Evolutionary conservation across 257 asterid genomes (phyloP).

Genomic region (Jaltomata sinuosa): DNA sequence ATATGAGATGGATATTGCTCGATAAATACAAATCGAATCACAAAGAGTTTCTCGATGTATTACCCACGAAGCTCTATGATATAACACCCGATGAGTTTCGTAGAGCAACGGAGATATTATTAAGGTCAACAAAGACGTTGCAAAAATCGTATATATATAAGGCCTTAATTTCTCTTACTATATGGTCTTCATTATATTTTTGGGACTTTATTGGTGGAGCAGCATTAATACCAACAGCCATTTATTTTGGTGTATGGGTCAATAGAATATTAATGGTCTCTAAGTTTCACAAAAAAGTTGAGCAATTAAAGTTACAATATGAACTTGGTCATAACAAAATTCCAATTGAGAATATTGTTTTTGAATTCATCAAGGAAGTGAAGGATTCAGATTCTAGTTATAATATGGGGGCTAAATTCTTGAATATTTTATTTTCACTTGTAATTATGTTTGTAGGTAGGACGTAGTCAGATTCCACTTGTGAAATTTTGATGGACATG

Average conservation of each 20-base stretch:
- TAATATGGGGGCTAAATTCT: too few relatives aligned
- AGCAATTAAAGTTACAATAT: background rate
- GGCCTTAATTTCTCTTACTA: background rate
- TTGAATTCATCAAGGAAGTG: too few relatives aligned
- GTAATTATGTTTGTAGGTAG: too few relatives aligned
- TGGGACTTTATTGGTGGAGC: background rate
- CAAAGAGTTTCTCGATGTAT: background rate
- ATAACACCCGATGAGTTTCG: background rate
- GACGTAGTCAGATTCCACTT: too few relatives aligned
- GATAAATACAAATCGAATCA: background rate
- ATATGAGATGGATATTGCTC: too few relatives aligned
- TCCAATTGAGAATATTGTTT: too few relatives aligned
- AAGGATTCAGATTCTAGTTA: too few relatives aligned
- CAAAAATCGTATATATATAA: background rate
- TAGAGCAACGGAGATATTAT: background rate
- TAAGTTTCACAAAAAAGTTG: background rate
- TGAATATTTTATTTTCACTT: too few relatives aligned
- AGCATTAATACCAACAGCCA: background rate
- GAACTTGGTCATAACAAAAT: too few relatives aligned
- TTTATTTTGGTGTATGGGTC: background rate
- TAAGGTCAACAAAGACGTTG: background rate
- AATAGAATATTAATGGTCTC: background rate
- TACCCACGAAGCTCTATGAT: background rate
- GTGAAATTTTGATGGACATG: too few relatives aligned
- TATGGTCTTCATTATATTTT: background rate